These are phyloP conservation scores for Ilyonectria destructans DNA, from an alignment of 2,329 filamentous ascomycete genomes.

Conservation along the genomic window DNA sequence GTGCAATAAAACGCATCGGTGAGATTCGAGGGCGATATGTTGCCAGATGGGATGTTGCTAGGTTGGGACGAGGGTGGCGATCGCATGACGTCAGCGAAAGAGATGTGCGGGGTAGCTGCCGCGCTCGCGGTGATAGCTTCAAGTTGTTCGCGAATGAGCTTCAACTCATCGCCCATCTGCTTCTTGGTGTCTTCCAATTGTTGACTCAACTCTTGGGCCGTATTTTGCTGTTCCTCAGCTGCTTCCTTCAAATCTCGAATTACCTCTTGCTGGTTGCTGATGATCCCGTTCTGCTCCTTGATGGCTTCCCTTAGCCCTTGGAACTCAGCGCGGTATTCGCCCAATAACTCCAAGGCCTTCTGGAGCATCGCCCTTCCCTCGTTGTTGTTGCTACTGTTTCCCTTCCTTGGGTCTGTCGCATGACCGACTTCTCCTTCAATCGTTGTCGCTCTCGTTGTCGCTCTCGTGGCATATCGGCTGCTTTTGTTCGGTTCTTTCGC, in stretches of 20 bases:
- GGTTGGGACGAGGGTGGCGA: not conserved
- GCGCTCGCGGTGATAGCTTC: constrained; percentile 13
- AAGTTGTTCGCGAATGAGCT: constrained; percentile 12
- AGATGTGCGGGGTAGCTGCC: constrained; percentile 3
- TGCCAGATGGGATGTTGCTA: not conserved
- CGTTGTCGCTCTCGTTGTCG: too few species aligned
- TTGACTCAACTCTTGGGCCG: too few species aligned
- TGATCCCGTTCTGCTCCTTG: constrained; percentile 2
- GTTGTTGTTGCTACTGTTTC: too few species aligned
- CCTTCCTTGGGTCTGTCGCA: too few species aligned
- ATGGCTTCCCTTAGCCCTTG: not conserved
- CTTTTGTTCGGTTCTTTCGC: too few species aligned
- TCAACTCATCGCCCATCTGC: not conserved
- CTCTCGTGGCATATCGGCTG: too few species aligned
- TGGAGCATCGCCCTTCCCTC: too few species aligned
- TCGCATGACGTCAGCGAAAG: constrained; percentile 14
- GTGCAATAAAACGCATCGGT: constrained; percentile 21
- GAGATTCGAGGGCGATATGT: not conserved
- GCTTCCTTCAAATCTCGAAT: constrained; percentile 1
- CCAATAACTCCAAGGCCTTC: too few species aligned
- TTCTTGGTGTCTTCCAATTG: too few species aligned
- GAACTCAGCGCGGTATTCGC: not conserved
- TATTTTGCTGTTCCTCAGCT: too few species aligned
- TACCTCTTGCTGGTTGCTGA: constrained; percentile 6
- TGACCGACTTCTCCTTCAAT: too few species aligned